Evolutionary conservation across 208 protist genomes (phyloP), one percentile per base, ranked within the genome.

Genomic region (Lotmaria passim): DNA sequence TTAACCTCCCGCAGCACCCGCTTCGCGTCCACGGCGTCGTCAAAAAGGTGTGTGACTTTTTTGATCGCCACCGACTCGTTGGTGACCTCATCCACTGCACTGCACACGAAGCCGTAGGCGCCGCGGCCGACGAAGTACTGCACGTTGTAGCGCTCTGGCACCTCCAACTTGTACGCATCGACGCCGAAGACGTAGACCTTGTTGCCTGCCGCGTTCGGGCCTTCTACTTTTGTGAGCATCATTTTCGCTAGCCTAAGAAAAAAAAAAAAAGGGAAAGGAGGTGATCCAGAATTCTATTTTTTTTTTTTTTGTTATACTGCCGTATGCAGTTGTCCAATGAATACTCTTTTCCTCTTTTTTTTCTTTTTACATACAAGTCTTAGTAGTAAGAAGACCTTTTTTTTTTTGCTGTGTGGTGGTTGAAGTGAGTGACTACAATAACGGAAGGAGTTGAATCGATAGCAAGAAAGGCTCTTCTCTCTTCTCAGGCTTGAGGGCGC

Each of bases 61-160:
- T 99, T 99, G 48, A 99, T 98, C 6, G 98, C 98, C 8, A 99
- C 97, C 3, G 87, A 73, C 46, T 86, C 74, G 7, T 82, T 83
- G 8, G 85, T 86, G 7, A 68, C 69, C n/a, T 69, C 69, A 66
- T 96, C 81, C 5, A 89, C 70, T 12, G 86, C 91, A 41, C 82
- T 91, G 69, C 89, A 94, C 1, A 98, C 94, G 58, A 95, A 78
- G 19, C 94, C 94, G 65, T 98, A 98, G 12, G 91, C 82, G 31
- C 94, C 94, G 39, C 86, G 91, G 7, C 94, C 94, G 41, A 98
- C 90, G 4, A 95, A 63, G 26, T 87, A 39, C 26, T 75, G 46
- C 31, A 96, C 90, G 28, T 82, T 73, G 78, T 95, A 95, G n/a
- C 75, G 48, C 52, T 75, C 44, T 44, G 90, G 90, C 31, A 92